Evolutionary conservation across 768 basidiomycete species (phyloP).

Genomic region (Stropharia rugosoannulata): DNA sequence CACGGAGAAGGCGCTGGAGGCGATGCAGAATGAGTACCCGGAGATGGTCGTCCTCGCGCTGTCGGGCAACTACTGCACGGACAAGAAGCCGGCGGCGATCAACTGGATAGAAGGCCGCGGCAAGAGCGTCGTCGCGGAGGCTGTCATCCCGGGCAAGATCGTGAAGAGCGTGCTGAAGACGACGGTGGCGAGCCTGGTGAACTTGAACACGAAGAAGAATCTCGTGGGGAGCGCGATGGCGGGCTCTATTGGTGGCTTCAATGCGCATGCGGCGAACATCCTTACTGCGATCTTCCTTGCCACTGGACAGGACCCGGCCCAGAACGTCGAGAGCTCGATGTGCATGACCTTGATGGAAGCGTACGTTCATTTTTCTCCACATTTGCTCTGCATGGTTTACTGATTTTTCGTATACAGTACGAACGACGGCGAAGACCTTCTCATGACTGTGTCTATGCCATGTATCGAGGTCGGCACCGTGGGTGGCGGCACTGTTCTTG

Average conservation of each 20-base stretch:
- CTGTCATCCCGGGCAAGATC: slow-evolving; percentile 83
- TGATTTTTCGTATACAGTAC: slow-evolving; percentile 43
- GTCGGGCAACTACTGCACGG: slow-evolving; percentile 98
- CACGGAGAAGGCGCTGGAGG: slow-evolving; percentile 90
- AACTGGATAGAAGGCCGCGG: slow-evolving; percentile 99
- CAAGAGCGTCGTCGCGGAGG: slow-evolving; percentile 97
- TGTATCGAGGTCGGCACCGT: slow-evolving; percentile 98
- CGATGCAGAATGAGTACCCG: slow-evolving; percentile 76
- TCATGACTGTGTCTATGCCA: slow-evolving; percentile 97
- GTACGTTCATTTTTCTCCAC: slow-evolving; percentile 48
- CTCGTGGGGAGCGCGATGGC: slow-evolving; percentile 97
- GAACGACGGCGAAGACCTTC: slow-evolving; percentile 86
- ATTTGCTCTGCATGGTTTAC: background rate
- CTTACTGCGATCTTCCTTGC: slow-evolving; percentile 94
- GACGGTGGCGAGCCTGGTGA: slow-evolving; percentile 84
- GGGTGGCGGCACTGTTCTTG: slow-evolving; percentile 92
- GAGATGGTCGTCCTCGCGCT: slow-evolving; percentile 90
- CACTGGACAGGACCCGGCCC: slow-evolving; percentile 97
- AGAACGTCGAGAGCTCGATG: slow-evolving; percentile 98
- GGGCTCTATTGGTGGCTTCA: slow-evolving; percentile 96
- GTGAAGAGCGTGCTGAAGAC: slow-evolving; percentile 95
- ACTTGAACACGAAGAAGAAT: slow-evolving; percentile 96
- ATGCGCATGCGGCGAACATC: slow-evolving; percentile 98
- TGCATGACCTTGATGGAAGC: slow-evolving; percentile 99
- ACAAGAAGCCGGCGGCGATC: slow-evolving; percentile 99